Percentiles rank a stretch among this genome's conserved stretches.
These are phyloP conservation scores for Sporisorium reilianum DNA, from an alignment of 1,284 basidiomycete species.

Conservation along the genomic window DNA sequence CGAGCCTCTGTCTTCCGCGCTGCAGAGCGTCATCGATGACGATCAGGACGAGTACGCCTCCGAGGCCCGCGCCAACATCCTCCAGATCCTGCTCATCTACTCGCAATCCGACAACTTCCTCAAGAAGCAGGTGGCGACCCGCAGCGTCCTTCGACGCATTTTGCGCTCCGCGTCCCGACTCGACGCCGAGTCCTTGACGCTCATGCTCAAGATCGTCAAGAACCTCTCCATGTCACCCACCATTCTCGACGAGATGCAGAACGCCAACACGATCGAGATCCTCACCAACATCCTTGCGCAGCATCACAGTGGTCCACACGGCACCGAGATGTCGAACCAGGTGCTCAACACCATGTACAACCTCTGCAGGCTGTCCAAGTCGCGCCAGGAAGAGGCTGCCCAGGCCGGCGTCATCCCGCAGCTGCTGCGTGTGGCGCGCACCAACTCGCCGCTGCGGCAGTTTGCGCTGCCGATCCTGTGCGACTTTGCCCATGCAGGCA, in stretches of 20 bases:
- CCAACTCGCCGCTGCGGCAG: constrained; percentile 90
- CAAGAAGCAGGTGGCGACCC: constrained; percentile 86
- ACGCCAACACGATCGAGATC: constrained; percentile 93
- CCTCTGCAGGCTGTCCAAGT: constrained; percentile 62
- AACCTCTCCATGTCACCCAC: constrained; percentile 88
- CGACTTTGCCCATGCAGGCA: constrained; percentile 71
- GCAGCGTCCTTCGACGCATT: constrained; percentile 88
- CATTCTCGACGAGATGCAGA: constrained; percentile 90
- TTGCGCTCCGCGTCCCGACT: constrained; percentile 52
- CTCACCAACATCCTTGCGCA: constrained; percentile 85
- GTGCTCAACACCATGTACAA: constrained; percentile 67
- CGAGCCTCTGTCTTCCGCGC: constrained; percentile 88
- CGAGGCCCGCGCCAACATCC: constrained; percentile 86
- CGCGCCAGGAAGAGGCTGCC: constrained; percentile 89
- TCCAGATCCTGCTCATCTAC: constrained; percentile 90
- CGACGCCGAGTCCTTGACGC: constrained; percentile 84
- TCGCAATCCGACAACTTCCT: constrained; percentile 93
- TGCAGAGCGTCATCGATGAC: constrained; percentile 86
- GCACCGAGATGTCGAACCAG: constrained; percentile 74
- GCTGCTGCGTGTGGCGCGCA: constrained; percentile 86
- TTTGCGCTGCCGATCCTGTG: constrained; percentile 96
- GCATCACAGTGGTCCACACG: constrained; percentile 81
- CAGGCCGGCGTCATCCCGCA: constrained; percentile 93
- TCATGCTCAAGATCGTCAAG: constrained; percentile 93
- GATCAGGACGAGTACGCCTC: constrained; percentile 74